phyloP scores from a whole-genome alignment of 2,329 filamentous ascomycete species.

The Aspergillus sp. region DNA sequence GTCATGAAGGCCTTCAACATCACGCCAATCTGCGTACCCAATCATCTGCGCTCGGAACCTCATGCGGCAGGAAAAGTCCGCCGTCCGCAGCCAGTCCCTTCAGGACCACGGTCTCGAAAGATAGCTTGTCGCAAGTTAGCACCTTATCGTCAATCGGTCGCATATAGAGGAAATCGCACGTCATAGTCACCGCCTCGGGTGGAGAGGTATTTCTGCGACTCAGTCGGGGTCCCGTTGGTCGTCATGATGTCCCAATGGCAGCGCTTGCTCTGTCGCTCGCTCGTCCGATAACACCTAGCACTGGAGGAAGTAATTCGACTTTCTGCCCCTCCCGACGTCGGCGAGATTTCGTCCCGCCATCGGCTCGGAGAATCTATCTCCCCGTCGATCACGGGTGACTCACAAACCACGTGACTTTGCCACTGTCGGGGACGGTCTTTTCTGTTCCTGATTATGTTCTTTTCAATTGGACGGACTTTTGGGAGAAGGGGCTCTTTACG shows the following conservation, averaged over 20 bases:
- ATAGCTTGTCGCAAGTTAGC: conserved; percentile 47
- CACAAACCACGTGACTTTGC: background rate
- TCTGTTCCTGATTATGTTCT: no score
- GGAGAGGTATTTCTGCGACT: conserved; percentile 61
- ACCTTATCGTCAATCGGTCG: background rate
- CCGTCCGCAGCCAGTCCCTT: conserved; percentile 83
- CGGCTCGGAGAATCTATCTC: background rate
- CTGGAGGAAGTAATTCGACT: background rate
- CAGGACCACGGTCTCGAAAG: conserved; percentile 83
- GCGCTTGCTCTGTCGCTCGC: background rate
- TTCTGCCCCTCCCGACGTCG: conserved; percentile 1
- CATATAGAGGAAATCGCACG: conserved; percentile 41
- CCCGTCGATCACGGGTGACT: background rate
- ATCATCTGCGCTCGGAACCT: conserved; percentile 59
- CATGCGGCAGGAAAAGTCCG: conserved; percentile 74
- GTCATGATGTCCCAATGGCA: background rate
- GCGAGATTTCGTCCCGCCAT: conserved; percentile 1
- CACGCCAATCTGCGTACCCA: conserved; percentile 5
- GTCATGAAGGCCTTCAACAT: background rate
- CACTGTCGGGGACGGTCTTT: no score
- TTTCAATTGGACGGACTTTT: no score
- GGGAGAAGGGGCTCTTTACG: no score
- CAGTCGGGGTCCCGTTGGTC: conserved; percentile 8
- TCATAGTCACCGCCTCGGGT: conserved; percentile 64
- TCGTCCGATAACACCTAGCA: background rate